Evolutionary conservation across 352 stramenopile genomes (phyloP), one percentile per base, ranked within the genome.

Genomic region (Globisporangium orthogonon): DNA sequence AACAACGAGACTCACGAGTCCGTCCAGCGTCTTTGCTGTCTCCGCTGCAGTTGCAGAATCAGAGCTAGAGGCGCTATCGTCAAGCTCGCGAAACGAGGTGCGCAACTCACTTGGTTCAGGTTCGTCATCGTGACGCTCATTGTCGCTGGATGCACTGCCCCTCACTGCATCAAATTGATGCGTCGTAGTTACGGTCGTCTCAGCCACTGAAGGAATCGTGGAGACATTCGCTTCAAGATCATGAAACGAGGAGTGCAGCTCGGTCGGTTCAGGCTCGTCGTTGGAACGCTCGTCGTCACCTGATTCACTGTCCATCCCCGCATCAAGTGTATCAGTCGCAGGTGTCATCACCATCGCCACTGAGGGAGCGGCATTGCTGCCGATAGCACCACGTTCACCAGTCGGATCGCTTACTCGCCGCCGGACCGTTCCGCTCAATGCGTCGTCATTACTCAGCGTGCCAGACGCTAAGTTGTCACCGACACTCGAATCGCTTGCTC

Each of bases 1-100:
- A 2, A 64, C 58, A 3, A 64, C 58, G 10, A 64, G 51, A 33
- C 58, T 64, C 51, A 64, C 58, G 51, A 64, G 58, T 14, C 58
- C 46, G 48, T 64, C 51, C 18, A 64, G 35, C 28, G 58, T 54
- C 18, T 59, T 55, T 1, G 58, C 51, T 14, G 58, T 64, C 39
- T 64, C 58, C 40, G 37, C 44, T 9, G 51, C 50, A 13, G 52
- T 40, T 15, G 44, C 7, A n/a, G 30, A 37, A 14, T 37, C 41
- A 37, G 13, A 29, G 39, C 3, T 6, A 4, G 30, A 18, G 23
- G 7, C 17, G 11, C 28, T 18, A 13, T 33, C 28, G 9, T 40
- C 29, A 13, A 23, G 15, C 28, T 39, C 11, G 29, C 4, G 13
- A 23, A 28, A 11, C 35, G 10, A 14, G 10, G 35, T 14, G 35